These are phyloP conservation scores for Annona squamosa DNA, from an alignment of 164 flowering plant genomes.

Conservation along the genomic window DNA sequence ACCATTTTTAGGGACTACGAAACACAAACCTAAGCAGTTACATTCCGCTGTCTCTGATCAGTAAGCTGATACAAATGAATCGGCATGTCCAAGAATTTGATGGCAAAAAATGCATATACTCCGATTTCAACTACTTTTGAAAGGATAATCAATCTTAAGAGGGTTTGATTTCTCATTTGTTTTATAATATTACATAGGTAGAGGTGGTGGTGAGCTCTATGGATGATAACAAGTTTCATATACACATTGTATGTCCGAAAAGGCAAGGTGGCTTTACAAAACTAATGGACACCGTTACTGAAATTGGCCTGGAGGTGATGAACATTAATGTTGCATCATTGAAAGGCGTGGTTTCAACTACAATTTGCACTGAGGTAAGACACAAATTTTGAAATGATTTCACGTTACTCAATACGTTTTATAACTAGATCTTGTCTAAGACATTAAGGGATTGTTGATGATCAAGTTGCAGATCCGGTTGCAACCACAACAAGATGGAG, in stretches of 20 bases:
- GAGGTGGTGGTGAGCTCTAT: constrained; percentile 38
- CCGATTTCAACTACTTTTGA: no score
- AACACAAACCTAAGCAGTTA: background rate
- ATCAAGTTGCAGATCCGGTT: no score
- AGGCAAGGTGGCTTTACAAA: constrained; percentile 41
- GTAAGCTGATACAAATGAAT: no score
- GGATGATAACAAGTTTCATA: constrained; percentile 38
- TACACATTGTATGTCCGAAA: constrained; percentile 42
- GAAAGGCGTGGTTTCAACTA: constrained; percentile 38
- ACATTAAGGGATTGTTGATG: no score
- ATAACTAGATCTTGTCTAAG: no score
- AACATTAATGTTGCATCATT: constrained; percentile 45
- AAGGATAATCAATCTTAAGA: background rate
- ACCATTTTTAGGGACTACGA: background rate
- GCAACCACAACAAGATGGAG: no score
- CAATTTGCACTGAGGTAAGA: constrained; percentile 44
- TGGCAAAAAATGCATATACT: background rate
- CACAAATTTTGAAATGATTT: background rate
- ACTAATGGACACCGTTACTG: constrained; percentile 42
- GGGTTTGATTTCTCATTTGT: background rate
- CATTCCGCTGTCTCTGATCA: background rate
- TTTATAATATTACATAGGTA: constrained; percentile 24
- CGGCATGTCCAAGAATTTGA: background rate
- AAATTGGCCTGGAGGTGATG: constrained; percentile 44
- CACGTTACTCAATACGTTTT: no score